Evolutionary conservation across 768 basidiomycete genomes (phyloP).

Genomic region (Podaxis mareebaensis): DNA sequence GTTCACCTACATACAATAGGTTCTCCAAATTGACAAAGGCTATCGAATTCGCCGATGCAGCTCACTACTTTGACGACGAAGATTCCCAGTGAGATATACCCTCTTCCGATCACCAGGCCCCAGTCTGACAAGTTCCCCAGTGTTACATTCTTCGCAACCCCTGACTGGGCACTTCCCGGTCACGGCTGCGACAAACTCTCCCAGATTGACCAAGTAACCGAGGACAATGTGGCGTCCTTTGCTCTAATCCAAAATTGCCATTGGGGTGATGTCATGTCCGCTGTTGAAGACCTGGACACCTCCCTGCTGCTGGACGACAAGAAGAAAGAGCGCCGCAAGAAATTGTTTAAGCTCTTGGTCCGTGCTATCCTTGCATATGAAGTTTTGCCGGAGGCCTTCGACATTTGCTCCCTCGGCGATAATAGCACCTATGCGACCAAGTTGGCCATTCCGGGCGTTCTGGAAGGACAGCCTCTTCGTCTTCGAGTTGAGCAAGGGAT

Average conservation of each 20-base stretch:
- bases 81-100: conserved; percentile 7
- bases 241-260: conserved; percentile 22
- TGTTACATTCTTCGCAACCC: conserved; percentile 56
- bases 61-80: conserved; percentile 17
- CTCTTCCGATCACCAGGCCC: background rate
- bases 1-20: conserved; percentile 13
- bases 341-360: conserved; percentile 56
- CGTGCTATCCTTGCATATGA: conserved; percentile 59
- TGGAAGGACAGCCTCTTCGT: conserved; percentile 47
- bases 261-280: conserved; percentile 11
- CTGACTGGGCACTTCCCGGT: conserved; percentile 42
- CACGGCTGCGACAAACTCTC: conserved; percentile 18
- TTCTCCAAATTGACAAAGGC: conserved; percentile 26
- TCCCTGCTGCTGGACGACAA: conserved; percentile 34
- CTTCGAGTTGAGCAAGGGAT: conserved; percentile 36
- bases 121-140: conserved; percentile 25
- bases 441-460: conserved; percentile 40
- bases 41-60: conserved; percentile 25
- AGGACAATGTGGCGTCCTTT: conserved; percentile 15
- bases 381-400: conserved; percentile 43
- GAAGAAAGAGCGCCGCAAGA: conserved; percentile 49
- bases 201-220: background rate
- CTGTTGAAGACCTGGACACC: conserved; percentile 10
- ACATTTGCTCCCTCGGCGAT: conserved; percentile 40
- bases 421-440: conserved; percentile 57